Evolutionary conservation across 2,329 filamentous ascomycete species (phyloP), one percentile per base, ranked within the genome.

Genomic region (Ascochyta koolunga): DNA sequence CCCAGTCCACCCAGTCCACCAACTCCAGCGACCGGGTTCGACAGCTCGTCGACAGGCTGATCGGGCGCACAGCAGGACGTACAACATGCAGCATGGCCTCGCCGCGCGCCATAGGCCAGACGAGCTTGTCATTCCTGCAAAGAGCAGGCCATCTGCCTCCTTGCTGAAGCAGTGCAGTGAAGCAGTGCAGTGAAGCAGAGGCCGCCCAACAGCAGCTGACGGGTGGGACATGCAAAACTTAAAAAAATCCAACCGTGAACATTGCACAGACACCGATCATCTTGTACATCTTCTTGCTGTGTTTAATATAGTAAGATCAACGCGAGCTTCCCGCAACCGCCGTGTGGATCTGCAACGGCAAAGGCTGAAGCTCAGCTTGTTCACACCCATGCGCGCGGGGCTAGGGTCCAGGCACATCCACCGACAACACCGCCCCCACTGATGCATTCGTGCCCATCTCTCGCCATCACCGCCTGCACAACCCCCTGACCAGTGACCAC

Each of bases 341-440:
- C 29, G 10, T 42, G 44, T 39, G 39, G 35, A 49, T 45, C 45
- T 42, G 37, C 50, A 37, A 49, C 51, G 51, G 51, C 40, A 50
- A 54, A 50, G 51, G 51, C 51, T 54, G 45, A 46, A 41, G 44
- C 44, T 24, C 29, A 24, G 22, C 22, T 24, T 8, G 8, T 5
- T 5, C 22, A 6, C 22, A 24, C 22, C 22, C 22, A 24, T 24
- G 22, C 8, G 22, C 22, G 50, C 51, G 51, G 51, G 44, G 51
- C 46, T 60, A 58, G 62, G 58, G 57, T 62, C 59, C 49, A 54
- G 39, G 22, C 46, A 57, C 54, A 31, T 59, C 55, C 45, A 45
- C 61, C 56, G 57, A 54, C 54, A 46, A 54, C 51, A 50, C 40
- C 42, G 47, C 53, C 47, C 37, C 37, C 56, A 50, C 51, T 55